phyloP scores from a whole-genome alignment of 805 yeast genomes.

The Candida alai region DNA sequence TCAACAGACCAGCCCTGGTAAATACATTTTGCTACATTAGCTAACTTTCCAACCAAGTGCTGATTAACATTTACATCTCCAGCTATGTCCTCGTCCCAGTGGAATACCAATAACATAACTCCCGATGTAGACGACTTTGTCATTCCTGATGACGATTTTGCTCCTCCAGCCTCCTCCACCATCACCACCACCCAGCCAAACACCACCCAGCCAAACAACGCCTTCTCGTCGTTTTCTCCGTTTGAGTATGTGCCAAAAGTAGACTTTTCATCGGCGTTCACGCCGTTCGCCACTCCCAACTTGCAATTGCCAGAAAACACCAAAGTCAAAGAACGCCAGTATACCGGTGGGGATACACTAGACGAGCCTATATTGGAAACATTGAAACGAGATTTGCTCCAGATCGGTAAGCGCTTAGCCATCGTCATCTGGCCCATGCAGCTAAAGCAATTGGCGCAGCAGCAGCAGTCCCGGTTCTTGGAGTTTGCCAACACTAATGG shows the following conservation, averaged over 20 bases:
- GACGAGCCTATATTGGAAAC: constrained; percentile 68
- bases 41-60: no score
- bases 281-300: constrained; percentile 24
- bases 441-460: constrained; percentile 30
- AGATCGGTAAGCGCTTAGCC: constrained; percentile 32
- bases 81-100: no score
- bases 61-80: no score
- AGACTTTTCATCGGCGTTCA: constrained; percentile 32
- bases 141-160: constrained; percentile 33
- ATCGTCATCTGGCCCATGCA: constrained; percentile 45
- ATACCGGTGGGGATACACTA: constrained; percentile 65
- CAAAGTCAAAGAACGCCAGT: constrained; percentile 45
- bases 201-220: not conserved
- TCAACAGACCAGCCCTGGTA: no score
- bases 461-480: constrained; percentile 31
- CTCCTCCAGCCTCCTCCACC: constrained; percentile 2
- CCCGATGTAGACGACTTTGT: constrained; percentile 29
- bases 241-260: constrained; percentile 24
- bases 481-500: constrained; percentile 36
- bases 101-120: constrained; percentile 5
- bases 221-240: constrained; percentile 5
- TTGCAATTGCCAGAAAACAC: constrained; percentile 18
- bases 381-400: constrained; percentile 35
- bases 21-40: no score
- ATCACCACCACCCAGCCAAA: constrained; percentile 4